A percentile compares a stretch with the other conserved stretches of the same genome.
Conservation (phyloP, 2,329 filamentous ascomycete genomes). For the Fusarium sp. region DNA sequence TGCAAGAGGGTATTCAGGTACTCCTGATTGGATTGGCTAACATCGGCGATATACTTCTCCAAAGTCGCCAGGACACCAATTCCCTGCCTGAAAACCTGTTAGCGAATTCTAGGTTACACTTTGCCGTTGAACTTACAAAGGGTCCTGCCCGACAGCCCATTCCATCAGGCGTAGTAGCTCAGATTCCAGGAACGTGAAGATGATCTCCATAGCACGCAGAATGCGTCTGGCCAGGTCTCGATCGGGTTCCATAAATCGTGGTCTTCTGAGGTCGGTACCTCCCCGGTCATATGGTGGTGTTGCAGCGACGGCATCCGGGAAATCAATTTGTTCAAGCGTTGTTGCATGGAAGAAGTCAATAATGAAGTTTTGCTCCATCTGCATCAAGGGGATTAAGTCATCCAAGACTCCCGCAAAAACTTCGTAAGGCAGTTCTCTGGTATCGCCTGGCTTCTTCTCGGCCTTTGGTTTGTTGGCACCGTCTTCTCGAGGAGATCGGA, state of each 20-base stretch:
- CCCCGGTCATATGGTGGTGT: slow-evolving; percentile 74
- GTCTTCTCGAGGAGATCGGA: slow-evolving; percentile 76
- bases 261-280: slow-evolving; percentile 78
- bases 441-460: slow-evolving; percentile 72
- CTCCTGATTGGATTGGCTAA: slow-evolving; percentile 93
- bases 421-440: slow-evolving; percentile 80
- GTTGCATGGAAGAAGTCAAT: slow-evolving; percentile 97
- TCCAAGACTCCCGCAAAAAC: slow-evolving; percentile 84
- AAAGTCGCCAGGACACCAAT: slow-evolving; percentile 86
- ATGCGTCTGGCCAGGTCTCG: slow-evolving; percentile 86
- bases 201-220: slow-evolving; percentile 87
- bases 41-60: slow-evolving; percentile 80
- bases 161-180: slow-evolving; percentile 85
- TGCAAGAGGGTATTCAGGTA: slow-evolving; percentile 85
- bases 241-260: slow-evolving; percentile 88
- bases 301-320: slow-evolving; percentile 80
- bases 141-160: slow-evolving; percentile 84
- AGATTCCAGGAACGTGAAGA: slow-evolving; percentile 84
- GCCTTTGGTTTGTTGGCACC: slow-evolving; percentile 61
- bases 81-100: slow-evolving; percentile 75
- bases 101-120: slow-evolving; percentile 7
- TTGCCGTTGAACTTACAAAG: slow-evolving; percentile 71
- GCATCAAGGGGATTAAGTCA: slow-evolving; percentile 83
- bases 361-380: slow-evolving; percentile 96
- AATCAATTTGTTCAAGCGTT: slow-evolving; percentile 85